phyloP scores from a whole-genome alignment of 495 filamentous ascomycete genomes.

The Rusavskia elegans region DNA sequence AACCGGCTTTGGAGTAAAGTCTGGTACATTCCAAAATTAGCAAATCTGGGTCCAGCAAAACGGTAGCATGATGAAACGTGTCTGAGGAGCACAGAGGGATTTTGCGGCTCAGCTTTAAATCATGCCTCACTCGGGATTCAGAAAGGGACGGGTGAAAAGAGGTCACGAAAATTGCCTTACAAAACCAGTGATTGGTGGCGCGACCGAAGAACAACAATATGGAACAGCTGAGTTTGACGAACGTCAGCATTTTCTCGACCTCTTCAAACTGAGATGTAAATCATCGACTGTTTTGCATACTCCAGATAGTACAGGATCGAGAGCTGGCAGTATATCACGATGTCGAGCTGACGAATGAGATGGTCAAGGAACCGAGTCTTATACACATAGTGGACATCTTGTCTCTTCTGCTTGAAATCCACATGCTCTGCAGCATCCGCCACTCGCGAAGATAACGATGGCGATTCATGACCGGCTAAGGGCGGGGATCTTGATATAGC shows the following conservation, averaged over 20 bases:
- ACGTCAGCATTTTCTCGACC: no score
- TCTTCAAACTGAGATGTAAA: not conserved
- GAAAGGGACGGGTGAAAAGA: no score
- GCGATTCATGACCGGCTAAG: not conserved
- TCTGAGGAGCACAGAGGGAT: no score
- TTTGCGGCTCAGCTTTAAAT: no score
- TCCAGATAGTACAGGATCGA: constrained; percentile 83
- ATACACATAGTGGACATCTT: constrained; percentile 11
- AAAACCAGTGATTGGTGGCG: constrained; percentile 52
- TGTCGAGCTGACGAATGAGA: constrained; percentile 59
- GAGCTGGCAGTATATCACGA: constrained; percentile 65
- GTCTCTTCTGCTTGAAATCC: not conserved
- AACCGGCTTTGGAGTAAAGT: constrained; percentile 65
- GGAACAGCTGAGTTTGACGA: constrained; percentile 44
- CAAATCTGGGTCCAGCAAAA: no score
- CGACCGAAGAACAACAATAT: constrained; percentile 56
- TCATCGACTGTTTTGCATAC: constrained; percentile 25
- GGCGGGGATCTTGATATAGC: no score
- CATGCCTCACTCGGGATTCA: no score
- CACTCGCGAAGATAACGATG: not conserved
- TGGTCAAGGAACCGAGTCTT: constrained; percentile 49
- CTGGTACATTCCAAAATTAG: no score
- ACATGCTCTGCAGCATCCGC: not conserved
- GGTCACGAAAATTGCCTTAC: no score
- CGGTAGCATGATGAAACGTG: no score